Evolutionary conservation across 1,139 yeast species (phyloP).

Genomic region (Yamadazyma aaseri): DNA sequence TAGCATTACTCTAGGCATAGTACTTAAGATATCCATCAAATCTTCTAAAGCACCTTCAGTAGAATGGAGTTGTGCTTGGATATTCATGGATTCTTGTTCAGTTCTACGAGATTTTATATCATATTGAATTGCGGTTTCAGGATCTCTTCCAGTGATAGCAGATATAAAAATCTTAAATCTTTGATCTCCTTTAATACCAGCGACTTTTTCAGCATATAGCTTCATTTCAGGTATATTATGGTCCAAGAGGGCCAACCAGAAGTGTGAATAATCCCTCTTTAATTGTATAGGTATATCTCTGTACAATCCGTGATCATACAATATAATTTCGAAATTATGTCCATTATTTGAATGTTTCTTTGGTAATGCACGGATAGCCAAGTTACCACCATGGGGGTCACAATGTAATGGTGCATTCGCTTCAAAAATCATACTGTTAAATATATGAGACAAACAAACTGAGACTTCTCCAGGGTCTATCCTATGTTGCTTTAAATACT

Average conservation of each 20-base stretch:
- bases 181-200: slow-evolving; percentile 71
- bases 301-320: slow-evolving; percentile 94
- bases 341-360: slow-evolving; percentile 29
- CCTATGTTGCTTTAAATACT: slow-evolving; percentile 57
- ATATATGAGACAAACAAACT: slow-evolving; percentile 81
- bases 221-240: slow-evolving; percentile 65
- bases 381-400: slow-evolving; percentile 97
- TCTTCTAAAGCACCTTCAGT: slow-evolving; percentile 66
- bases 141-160: slow-evolving; percentile 86
- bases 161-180: slow-evolving; percentile 85
- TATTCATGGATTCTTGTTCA: slow-evolving; percentile 54
- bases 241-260: slow-evolving; percentile 88
- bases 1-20: slow-evolving; percentile 82
- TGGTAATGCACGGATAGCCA: slow-evolving; percentile 64
- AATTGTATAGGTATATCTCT: slow-evolving; percentile 76
- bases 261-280: slow-evolving; percentile 82
- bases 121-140: slow-evolving; percentile 42
- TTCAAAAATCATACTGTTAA: slow-evolving; percentile 93
- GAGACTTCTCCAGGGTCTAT: slow-evolving; percentile 81
- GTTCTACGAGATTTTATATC: slow-evolving; percentile 54
- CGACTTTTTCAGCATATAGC: slow-evolving; percentile 71
- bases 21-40: slow-evolving; percentile 75
- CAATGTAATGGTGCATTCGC: slow-evolving; percentile 92
- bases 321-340: slow-evolving; percentile 84
- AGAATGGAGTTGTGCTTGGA: slow-evolving; percentile 59